phyloP scores from a whole-genome alignment of 805 yeast species.

The Lachancea nothofagi region DNA sequence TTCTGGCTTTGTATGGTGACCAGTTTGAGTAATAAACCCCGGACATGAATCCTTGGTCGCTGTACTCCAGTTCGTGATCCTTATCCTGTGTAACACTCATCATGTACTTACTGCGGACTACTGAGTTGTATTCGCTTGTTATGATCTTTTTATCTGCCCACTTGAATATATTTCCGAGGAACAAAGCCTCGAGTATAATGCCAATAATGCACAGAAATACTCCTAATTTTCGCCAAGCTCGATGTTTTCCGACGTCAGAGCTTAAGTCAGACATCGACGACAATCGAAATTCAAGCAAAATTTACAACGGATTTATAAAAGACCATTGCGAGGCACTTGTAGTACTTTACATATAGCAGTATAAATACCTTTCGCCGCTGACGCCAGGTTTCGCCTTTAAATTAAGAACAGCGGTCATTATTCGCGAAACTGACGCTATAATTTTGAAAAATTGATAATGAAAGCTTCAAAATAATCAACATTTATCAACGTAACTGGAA shows the following conservation, averaged over 20 bases:
- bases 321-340: not conserved
- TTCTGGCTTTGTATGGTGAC: slow-evolving; percentile 59
- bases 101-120: not conserved
- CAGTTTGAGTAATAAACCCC: slow-evolving; percentile 54
- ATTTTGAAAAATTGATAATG: not conserved
- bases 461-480: not conserved
- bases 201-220: slow-evolving; percentile 1
- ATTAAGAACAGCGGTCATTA: not conserved
- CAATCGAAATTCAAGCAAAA: not conserved
- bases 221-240: not conserved
- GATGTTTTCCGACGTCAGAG: not conserved
- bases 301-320: not conserved
- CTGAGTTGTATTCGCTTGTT: not conserved
- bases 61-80: not conserved
- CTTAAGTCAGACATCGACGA: not conserved
- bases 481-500: not conserved
- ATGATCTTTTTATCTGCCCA: not conserved
- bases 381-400: slow-evolving; percentile 5
- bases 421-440: not conserved
- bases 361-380: slow-evolving; percentile 2
- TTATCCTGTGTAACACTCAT: slow-evolving; percentile 1
- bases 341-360: not conserved
- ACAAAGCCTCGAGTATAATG: slow-evolving; percentile 1
- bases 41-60: slow-evolving; percentile 15
- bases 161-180: not conserved